Base-by-base conservation (phyloP, 768 basidiomycete genomes). In the Lactarius akahatsu region DNA sequence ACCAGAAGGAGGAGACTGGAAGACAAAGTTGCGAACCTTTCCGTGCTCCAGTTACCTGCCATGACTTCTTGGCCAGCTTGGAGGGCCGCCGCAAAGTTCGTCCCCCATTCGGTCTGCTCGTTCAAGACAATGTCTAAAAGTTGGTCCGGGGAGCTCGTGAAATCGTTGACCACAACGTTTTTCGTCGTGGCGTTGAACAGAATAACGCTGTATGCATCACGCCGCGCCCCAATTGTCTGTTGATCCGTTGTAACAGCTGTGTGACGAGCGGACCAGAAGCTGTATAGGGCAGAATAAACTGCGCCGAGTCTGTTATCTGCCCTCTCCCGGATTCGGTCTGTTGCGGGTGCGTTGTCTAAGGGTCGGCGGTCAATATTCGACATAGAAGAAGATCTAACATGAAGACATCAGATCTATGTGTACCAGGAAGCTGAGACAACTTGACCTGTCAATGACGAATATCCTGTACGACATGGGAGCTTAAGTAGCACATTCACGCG, bases 371-470 rank as follows among this genome's bases (percentile, higher is more conserved):
- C 34, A 4, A 73, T 73, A 11, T 86, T 23, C 11, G 47, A 50
- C 47, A 26, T 50, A 13, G 47, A 50, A 23, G 47, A 50, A 23
- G 47, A 50, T 4, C 47, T 50, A 26, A 50, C 11, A 26, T 23
- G n/a, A 50, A 23, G 23, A 11, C 23, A 23, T 50, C 47, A 50
- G 47, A 50, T 50, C 13, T 23, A 16, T 10, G n/a, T 15, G 23
- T 3, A 4, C 11, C 11, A 26, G 11, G n/a, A 26, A 23, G 23
- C 47, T 15, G n/a, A 50, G 4, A 26, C 64, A 26, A 86, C 70
- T 28, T 80, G 32, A 83, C 83, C 75, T 78, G 62, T 85, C 85
- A 64, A 82, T 80, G 18, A 85, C 81, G 60, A 86, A 86, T 20
- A 85, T 81, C 3, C 83, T 66, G 20, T 13, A 15, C 4, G 30